Conservation (phyloP, 2,329 filamentous ascomycete species). For the Kalmusia sp. region DNA sequence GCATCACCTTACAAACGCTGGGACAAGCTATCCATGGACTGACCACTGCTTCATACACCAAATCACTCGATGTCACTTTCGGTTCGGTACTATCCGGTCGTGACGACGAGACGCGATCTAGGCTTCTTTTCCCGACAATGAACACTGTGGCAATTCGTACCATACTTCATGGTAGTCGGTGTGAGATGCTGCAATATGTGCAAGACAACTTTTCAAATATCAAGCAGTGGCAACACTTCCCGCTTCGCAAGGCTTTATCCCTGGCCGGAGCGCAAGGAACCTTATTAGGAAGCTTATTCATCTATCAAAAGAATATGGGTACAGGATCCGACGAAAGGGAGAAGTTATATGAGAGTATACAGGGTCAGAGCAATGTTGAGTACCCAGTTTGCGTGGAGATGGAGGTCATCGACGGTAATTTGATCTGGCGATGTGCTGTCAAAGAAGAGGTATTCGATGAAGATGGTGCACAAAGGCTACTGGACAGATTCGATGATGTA, state of each 20-base stretch:
- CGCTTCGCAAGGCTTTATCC: conserved; percentile 73
- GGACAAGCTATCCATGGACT: conserved; percentile 80
- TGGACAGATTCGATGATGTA: conserved; percentile 66
- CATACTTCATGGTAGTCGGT: conserved; percentile 72
- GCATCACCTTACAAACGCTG: conserved; percentile 77
- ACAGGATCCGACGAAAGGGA: conserved; percentile 15
- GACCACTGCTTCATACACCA: conserved; percentile 68
- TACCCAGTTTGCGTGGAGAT: conserved; percentile 85
- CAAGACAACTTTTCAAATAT: conserved; percentile 73
- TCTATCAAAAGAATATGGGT: conserved; percentile 66
- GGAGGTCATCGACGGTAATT: conserved; percentile 62
- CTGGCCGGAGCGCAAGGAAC: conserved; percentile 54
- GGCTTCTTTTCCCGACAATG: conserved; percentile 86
- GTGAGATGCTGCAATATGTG: conserved; percentile 73
- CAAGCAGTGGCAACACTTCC: conserved; percentile 76
- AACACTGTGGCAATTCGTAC: conserved; percentile 82
- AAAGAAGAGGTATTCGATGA: conserved; percentile 63
- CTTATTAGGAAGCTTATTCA: conserved; percentile 72
- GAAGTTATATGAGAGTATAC: conserved; percentile 67
- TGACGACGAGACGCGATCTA: conserved; percentile 72
- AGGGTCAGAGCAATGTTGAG: conserved; percentile 73
- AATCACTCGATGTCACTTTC: conserved; percentile 77
- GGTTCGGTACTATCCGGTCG: conserved; percentile 85
- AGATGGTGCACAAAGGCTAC: conserved; percentile 56
- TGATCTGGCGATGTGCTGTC: conserved; percentile 77